Percentiles rank a stretch among this genome's conserved stretches.
phyloP scores from a whole-genome alignment of 768 basidiomycete species.

The Mycena pura region DNA sequence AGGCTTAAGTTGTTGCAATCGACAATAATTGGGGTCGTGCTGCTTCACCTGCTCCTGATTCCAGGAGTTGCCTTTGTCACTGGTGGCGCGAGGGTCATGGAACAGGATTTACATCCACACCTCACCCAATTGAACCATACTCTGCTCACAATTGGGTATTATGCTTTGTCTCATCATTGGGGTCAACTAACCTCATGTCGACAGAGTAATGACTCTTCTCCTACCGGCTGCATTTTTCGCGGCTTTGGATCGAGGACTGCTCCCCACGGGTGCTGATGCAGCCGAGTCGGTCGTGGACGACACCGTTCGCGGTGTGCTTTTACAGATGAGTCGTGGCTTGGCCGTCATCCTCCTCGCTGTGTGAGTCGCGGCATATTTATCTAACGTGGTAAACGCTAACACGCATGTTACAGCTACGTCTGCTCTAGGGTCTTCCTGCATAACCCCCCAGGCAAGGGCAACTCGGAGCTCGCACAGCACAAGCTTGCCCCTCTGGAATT shows the following conservation, averaged over 20 bases:
- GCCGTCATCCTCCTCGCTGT: slow-evolving; percentile 67
- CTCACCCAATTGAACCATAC: slow-evolving; percentile 72
- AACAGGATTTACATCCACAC: slow-evolving; percentile 74
- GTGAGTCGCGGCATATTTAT: slow-evolving; percentile 41
- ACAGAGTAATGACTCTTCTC: slow-evolving; percentile 66
- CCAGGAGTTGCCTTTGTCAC: slow-evolving; percentile 76
- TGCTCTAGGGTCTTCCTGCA: slow-evolving; percentile 73
- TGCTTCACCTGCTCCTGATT: slow-evolving; percentile 76
- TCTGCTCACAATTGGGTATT: slow-evolving; percentile 69
- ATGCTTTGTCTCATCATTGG: neutral
- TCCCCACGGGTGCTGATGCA: slow-evolving; percentile 24
- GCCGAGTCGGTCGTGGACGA: slow-evolving; percentile 47
- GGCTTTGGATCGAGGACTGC: slow-evolving; percentile 50
- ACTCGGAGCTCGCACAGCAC: slow-evolving; percentile 46
- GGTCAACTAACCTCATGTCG: neutral
- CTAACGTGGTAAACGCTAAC: neutral
- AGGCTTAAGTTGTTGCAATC: slow-evolving; percentile 72
- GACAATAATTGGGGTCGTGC: slow-evolving; percentile 73
- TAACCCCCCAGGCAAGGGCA: slow-evolving; percentile 68
- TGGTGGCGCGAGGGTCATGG: slow-evolving; percentile 69
- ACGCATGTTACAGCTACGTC: slow-evolving; percentile 54
- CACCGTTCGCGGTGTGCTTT: slow-evolving; percentile 49
- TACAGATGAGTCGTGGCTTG: slow-evolving; percentile 70
- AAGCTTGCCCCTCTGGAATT: slow-evolving; percentile 55
- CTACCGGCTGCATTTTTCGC: slow-evolving; percentile 75